These are phyloP conservation scores for Cladophialophora exuberans DNA, from an alignment of 2,329 filamentous ascomycete genomes.

Conservation along the genomic window DNA sequence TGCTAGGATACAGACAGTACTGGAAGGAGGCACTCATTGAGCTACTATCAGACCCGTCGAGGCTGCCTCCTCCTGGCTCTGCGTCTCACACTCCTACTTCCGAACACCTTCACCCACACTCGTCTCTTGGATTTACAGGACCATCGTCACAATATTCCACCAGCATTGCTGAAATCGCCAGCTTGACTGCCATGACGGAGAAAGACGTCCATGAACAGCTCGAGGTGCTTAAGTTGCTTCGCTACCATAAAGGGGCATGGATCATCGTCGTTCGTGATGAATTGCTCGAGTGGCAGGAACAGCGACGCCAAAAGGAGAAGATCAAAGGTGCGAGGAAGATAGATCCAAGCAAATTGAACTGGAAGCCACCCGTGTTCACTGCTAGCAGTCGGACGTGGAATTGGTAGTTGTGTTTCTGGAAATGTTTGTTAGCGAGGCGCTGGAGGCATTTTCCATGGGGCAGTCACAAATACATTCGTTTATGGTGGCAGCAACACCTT, in stretches of 20 bases:
- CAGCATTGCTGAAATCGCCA: slow-evolving; percentile 83
- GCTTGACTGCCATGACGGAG: slow-evolving; percentile 87
- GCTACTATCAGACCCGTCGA: slow-evolving; percentile 73
- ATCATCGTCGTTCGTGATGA: slow-evolving; percentile 90
- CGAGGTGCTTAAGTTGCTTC: slow-evolving; percentile 90
- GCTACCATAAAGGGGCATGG: slow-evolving; percentile 95
- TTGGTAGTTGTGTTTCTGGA: slow-evolving; percentile 61
- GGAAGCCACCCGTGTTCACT: slow-evolving; percentile 95
- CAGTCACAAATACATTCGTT: no score
- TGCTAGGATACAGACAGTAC: slow-evolving; percentile 93
- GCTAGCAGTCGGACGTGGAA: slow-evolving; percentile 92
- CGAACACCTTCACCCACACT: slow-evolving; percentile 31
- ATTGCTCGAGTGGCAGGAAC: slow-evolving; percentile 69
- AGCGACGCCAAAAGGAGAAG: slow-evolving; percentile 78
- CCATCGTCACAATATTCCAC: slow-evolving; percentile 47
- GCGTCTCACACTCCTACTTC: slow-evolving; percentile 30
- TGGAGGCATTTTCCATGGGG: no score
- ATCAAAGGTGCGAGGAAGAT: slow-evolving; percentile 74
- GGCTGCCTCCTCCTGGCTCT: slow-evolving; percentile 41
- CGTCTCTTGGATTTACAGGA: slow-evolving; percentile 20
- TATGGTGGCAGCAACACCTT: no score
- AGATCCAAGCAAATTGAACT: slow-evolving; percentile 77
- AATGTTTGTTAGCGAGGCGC: slow-evolving; percentile 14
- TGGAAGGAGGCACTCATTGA: slow-evolving; percentile 97
- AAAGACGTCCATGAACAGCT: slow-evolving; percentile 94